Conservation (phyloP, 1,284 basidiomycete genomes). For the Moesziomyces parantarcticus region DNA sequence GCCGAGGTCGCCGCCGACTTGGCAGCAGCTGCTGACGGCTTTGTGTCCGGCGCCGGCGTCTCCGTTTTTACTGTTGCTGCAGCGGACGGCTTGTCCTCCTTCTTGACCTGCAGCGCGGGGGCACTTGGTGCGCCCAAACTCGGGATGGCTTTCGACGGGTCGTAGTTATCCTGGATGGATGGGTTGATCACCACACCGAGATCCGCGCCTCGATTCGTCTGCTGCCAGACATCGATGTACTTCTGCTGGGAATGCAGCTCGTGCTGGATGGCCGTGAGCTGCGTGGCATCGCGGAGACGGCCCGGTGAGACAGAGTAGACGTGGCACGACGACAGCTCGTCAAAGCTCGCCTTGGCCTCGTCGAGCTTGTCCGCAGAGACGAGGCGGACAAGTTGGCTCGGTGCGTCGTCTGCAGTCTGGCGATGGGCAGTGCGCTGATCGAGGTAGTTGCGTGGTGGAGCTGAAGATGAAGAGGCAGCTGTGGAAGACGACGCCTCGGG, state of each 20-base stretch:
- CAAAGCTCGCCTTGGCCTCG: slow-evolving; percentile 21
- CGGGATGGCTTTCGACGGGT: slow-evolving; percentile 31
- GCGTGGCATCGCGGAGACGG: slow-evolving; percentile 33
- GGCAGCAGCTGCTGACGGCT: slow-evolving; percentile 5
- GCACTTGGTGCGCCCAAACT: slow-evolving; percentile 28
- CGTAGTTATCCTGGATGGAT: slow-evolving; percentile 41
- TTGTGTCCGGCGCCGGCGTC: slow-evolving; percentile 21
- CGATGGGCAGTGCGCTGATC: slow-evolving; percentile 15
- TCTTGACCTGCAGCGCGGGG: slow-evolving; percentile 20
- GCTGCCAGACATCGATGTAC: slow-evolving; percentile 44
- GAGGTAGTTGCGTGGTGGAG: slow-evolving; percentile 21
- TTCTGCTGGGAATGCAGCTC: slow-evolving; percentile 50
- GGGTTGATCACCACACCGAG: slow-evolving; percentile 44
- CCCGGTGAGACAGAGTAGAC: slow-evolving; percentile 55
- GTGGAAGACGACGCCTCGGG: slow-evolving; percentile 16
- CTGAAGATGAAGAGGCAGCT: slow-evolving; percentile 14
- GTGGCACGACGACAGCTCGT: slow-evolving; percentile 31
- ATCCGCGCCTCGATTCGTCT: slow-evolving; percentile 44
- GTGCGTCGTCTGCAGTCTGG: slow-evolving; percentile 9
- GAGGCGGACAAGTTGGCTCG: slow-evolving; percentile 30
- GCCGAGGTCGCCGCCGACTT: slow-evolving; percentile 8
- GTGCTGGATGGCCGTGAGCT: slow-evolving; percentile 51
- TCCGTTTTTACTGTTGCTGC: slow-evolving; percentile 4
- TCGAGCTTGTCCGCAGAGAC: slow-evolving; percentile 32
- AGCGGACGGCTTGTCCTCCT: slow-evolving; percentile 16